Conservation (phyloP, 2,329 filamentous ascomycete species). For the Periconia digitata region DNA sequence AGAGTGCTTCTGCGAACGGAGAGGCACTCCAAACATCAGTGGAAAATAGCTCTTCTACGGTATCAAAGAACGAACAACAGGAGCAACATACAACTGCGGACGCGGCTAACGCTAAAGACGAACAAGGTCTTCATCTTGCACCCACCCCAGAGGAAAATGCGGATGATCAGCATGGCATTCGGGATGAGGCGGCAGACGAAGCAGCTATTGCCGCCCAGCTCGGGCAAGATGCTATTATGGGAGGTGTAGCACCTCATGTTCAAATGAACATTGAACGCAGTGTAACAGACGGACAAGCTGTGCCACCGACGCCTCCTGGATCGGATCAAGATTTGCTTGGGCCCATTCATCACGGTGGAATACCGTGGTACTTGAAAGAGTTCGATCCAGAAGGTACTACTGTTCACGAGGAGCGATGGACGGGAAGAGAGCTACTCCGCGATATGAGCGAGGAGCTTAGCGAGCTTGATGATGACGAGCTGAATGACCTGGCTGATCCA, state of each 20-base stretch:
- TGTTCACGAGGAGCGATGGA: slow-evolving; percentile 71
- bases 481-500: slow-evolving; percentile 60
- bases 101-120: slow-evolving; percentile 17
- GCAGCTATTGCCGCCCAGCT: slow-evolving; percentile 40
- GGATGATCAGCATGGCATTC: slow-evolving; percentile 26
- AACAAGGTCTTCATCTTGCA: slow-evolving; percentile 30
- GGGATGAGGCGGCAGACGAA: slow-evolving; percentile 39
- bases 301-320: slow-evolving; percentile 67
- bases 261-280: slow-evolving; percentile 24
- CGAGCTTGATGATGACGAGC: slow-evolving; percentile 88
- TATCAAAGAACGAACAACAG: neutral
- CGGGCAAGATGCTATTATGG: slow-evolving; percentile 28
- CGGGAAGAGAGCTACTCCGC: slow-evolving; percentile 69
- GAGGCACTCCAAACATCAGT: slow-evolving; percentile 25
- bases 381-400: slow-evolving; percentile 82
- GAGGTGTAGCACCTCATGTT: slow-evolving; percentile 15
- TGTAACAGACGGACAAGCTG: slow-evolving; percentile 21
- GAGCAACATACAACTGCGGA: slow-evolving; percentile 13
- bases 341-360: slow-evolving; percentile 60
- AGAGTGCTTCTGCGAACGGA: slow-evolving; percentile 28
- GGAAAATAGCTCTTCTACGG: slow-evolving; percentile 15
- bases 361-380: slow-evolving; percentile 83
- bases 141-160: slow-evolving; percentile 39
- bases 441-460: slow-evolving; percentile 84
- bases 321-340: slow-evolving; percentile 56